A percentile compares a stretch with the other conserved stretches of the same genome.
These are phyloP conservation scores for Xylariomycetidae sp. DNA, from an alignment of 2,329 filamentous ascomycete species.

Conservation along the genomic window DNA sequence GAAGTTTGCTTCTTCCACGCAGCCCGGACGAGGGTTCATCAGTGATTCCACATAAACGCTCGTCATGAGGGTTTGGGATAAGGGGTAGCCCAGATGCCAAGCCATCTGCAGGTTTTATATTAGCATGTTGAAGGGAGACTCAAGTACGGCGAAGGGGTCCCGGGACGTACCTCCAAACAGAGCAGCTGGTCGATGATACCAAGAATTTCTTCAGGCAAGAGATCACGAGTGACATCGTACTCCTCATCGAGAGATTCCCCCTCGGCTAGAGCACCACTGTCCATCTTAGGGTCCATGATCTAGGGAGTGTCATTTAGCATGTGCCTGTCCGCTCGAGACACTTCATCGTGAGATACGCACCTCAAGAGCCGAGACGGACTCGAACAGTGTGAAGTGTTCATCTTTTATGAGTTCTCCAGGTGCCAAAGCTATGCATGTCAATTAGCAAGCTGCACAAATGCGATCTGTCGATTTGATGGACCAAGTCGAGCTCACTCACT, in stretches of 20 bases:
- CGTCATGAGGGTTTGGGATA: slow-evolving; percentile 92
- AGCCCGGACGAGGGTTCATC: slow-evolving; percentile 63
- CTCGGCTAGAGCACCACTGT: slow-evolving; percentile 77
- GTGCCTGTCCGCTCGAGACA: background rate
- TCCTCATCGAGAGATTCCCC: slow-evolving; percentile 79
- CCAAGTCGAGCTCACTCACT: slow-evolving; percentile 1
- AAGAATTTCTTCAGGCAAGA: slow-evolving; percentile 75
- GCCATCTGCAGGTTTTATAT: slow-evolving; percentile 60
- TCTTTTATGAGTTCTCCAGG: slow-evolving; percentile 88
- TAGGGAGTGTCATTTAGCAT: slow-evolving; percentile 31
- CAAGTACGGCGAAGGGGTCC: too few relatives aligned
- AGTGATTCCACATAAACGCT: slow-evolving; percentile 86
- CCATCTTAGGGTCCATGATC: slow-evolving; percentile 99
- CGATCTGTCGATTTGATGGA: background rate
- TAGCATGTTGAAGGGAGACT: slow-evolving; percentile 2
- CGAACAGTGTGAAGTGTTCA: slow-evolving; percentile 89
- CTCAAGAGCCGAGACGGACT: slow-evolving; percentile 85
- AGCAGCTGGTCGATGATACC: slow-evolving; percentile 93
- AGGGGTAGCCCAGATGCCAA: slow-evolving; percentile 93
- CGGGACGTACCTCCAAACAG: slow-evolving; percentile 71
- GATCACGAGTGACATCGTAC: slow-evolving; percentile 65
- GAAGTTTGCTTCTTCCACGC: slow-evolving; percentile 63
- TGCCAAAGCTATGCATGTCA: slow-evolving; percentile 69
- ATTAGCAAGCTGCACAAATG: too few relatives aligned
- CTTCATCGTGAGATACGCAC: slow-evolving; percentile 22